Base-by-base conservation (phyloP, 306 rosid species). In the Medicago arabica region DNA sequence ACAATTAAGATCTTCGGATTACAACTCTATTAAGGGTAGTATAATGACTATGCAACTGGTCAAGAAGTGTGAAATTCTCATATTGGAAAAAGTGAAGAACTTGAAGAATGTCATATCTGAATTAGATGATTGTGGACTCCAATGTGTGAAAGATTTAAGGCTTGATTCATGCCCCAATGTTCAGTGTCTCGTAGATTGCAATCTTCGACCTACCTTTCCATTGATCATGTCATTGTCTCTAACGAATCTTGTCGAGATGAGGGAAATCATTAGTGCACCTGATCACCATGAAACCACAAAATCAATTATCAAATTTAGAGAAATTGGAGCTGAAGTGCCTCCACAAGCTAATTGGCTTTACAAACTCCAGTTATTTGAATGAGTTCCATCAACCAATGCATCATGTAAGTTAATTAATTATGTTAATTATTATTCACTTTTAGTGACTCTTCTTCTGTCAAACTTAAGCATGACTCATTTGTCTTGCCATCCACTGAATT, bases 1-100 rank as follows among this genome's bases (percentile, higher is more conserved):
- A 34, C 8, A 10, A 18, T 9, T 75, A 2, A 25, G 2, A 59
- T 3, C 7, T 9, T 5, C 11, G 2, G 7, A 64, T 36, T 36
- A 13, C 46, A 64, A n/a, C 11, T 46, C 43, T 67, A 46, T 63
- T 1, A 72, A 54, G 15, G 13, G 69, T 8, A 53, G 23, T 17
- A 17, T 53, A 25, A 17, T 53, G 23, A 53, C 12, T 50, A 61
- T 9, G 44, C 63, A 62, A 1, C 36, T 81, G 38, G 36, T 55
- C 6, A 57, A 44, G 58, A 76, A 65, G 53, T 54, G 65, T 76
- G 81, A 71, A 63, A 23, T 63, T 44, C 77, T 81, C 41, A 15
- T 7, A 16, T 38, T 81, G 4, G 41, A 15, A 2, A 7, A 54
- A 3, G 53, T 81, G 47, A 34, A 43, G 4, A 1, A 64, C 18